Base-by-base conservation (phyloP, 495 filamentous ascomycete species). In the Lasiosphaeria ovina region DNA sequence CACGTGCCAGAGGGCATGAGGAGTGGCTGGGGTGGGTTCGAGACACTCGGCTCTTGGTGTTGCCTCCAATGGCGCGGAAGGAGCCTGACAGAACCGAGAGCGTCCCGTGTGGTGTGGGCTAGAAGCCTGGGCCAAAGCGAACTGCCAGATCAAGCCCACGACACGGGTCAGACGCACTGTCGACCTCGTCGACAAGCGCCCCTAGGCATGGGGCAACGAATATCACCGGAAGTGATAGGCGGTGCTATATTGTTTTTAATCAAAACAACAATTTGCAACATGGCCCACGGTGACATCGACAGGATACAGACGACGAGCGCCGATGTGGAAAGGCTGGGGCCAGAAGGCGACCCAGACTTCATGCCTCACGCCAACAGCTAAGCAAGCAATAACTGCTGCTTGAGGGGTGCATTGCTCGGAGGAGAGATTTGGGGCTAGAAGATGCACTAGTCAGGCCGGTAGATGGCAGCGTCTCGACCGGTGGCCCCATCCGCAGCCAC, bases 211-310 rank as follows among this genome's bases (percentile, higher is more conserved):
- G 52, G 56, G 40, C 51, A 33, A 35, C 38, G 47, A 63, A 66
- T 66, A 67, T 60, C 59, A 57, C 61, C 68, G 68, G 64, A 71
- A 61, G 59, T 59, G 61, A 66, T 63, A 58, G 58, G 66, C 64
- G 66, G 47, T 24, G 34, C 17, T 64, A 69, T 31, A 70, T 73
- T 71, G 62, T 7, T 14, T 57, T 65, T 67, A 60, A 73, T 69
- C 65, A 66, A 62, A 40, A 35, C 47, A 36, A 38, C 62, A 69
- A 69, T 73, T 62, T 69, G 51, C 38, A 56, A 34, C 34, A n/a
- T 63, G 59, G 54, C 60, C 54, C 35, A 45, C 50, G 44, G 48
- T 65, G 55, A 58, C 60, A 54, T 59, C 53, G 51, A 50, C 35
- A 53, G 31, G 36, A 49, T 57, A 38, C 17, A 47, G 33, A 51